phyloP scores from a whole-genome alignment of 108 stramenopile species.

The Nitzschia sp. region DNA sequence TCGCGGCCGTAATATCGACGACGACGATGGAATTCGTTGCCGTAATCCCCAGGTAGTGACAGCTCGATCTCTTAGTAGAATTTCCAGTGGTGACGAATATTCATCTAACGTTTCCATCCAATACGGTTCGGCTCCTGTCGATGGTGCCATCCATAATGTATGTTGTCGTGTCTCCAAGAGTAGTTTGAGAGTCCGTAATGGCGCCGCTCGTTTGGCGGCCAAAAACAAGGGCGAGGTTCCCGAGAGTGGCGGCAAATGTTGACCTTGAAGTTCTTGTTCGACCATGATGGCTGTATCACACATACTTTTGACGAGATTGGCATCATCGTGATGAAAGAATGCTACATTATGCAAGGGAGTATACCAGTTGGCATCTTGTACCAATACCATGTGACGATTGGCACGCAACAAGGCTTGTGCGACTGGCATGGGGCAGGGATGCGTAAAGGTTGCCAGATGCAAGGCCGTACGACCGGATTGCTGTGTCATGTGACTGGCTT shows the following conservation, averaged over 20 bases:
- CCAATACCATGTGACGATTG: constrained; percentile 34
- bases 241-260: background rate
- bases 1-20: background rate
- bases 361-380: constrained; percentile 30
- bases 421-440: constrained; percentile 30
- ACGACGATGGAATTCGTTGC: background rate
- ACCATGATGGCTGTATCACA: constrained; percentile 30
- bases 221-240: constrained; percentile 33
- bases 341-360: constrained; percentile 40
- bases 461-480: constrained; percentile 30
- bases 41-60: constrained; percentile 1
- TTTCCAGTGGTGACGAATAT: constrained; percentile 14
- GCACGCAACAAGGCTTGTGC: constrained; percentile 27
- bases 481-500: constrained; percentile 25
- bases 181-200: constrained; percentile 14
- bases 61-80: constrained; percentile 8
- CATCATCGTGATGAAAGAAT: constrained; percentile 12
- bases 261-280: constrained; percentile 21
- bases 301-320: constrained; percentile 8
- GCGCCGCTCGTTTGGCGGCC: constrained; percentile 34
- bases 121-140: constrained; percentile 45
- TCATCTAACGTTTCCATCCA: constrained; percentile 15
- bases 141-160: constrained; percentile 40
- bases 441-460: constrained; percentile 38
- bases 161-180: constrained; percentile 25